These are phyloP conservation scores for Psophocarpus tetragonolobus DNA, from an alignment of 306 rosid species.

Conservation along the genomic window DNA sequence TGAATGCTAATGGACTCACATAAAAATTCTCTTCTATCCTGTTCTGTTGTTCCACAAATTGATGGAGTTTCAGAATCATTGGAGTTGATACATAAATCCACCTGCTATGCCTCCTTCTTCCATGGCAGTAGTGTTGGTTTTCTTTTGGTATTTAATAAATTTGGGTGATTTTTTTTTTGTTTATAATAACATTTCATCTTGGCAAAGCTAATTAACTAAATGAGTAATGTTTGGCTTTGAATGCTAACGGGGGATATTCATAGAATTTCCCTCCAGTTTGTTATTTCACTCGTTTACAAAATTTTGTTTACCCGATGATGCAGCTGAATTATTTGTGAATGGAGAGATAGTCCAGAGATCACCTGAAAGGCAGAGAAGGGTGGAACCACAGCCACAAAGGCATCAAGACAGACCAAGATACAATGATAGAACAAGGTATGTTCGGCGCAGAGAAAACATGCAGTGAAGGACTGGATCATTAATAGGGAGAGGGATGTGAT, in stretches of 20 bases:
- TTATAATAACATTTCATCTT: slow-evolving; percentile 54
- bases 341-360: slow-evolving; percentile 95
- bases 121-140: too few species aligned
- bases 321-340: slow-evolving; percentile 91
- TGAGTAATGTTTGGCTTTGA: slow-evolving; percentile 54
- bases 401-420: slow-evolving; percentile 88
- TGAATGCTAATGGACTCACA: slow-evolving; percentile 75
- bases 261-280: slow-evolving; percentile 47
- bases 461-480: slow-evolving; percentile 50
- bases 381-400: slow-evolving; percentile 90
- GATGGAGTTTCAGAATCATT: slow-evolving; percentile 47
- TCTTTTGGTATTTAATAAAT: neutral
- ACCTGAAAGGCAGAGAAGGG: slow-evolving; percentile 95
- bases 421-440: slow-evolving; percentile 84
- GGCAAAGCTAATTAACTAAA: slow-evolving; percentile 65
- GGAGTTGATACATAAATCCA: slow-evolving; percentile 45
- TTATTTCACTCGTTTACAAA: neutral
- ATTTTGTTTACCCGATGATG: slow-evolving; percentile 23
- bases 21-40: slow-evolving; percentile 28
- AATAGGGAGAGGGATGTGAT: slow-evolving; percentile 15
- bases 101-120: neutral
- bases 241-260: slow-evolving; percentile 64
- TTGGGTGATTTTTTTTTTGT: neutral
- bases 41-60: slow-evolving; percentile 39
- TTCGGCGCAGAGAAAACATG: slow-evolving; percentile 67